Base-by-base conservation (phyloP, 2,329 filamentous ascomycete genomes). In the Aspergillaceae sp. region DNA sequence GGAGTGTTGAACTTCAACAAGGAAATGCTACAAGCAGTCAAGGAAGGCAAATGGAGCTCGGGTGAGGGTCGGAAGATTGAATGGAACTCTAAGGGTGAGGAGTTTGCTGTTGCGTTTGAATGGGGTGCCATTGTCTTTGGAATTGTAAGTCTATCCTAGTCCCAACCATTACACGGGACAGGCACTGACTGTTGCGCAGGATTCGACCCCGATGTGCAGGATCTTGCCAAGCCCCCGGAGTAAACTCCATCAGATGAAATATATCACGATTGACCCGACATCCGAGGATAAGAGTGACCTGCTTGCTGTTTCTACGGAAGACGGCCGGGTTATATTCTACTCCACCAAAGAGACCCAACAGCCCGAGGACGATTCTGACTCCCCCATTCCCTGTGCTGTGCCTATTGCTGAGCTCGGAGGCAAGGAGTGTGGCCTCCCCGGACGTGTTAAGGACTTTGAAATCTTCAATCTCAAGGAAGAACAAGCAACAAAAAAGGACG, bases 71-170 rank as follows among this genome's bases (percentile, higher is more conserved):
- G 86, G 45, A 80, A 77, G 55, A 87, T 97, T 11, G 76, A 82
- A 1, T 98, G 92, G 91, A 83, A 87, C 48, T 71, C 75, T 5
- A 77, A 77, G 5, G 82, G 81, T 37, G 86, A 92, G 49, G 87
- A 94, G 60, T 98, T 92, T 58, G 86, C 86, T 0, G 86, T 98
- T 3, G 84, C 78, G 0, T 97, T 97, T 61, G 91, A 97, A 63
- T 77, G 87, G 54, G 89, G 92, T 41, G 78, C 84, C 5, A 76
- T 92, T 29, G 79, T 94, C 0, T 97, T 92, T 62, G 88, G 87
- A 51, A 86, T 92, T 74, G 74, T 75, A 65, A 63, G 69, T 63
- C 30, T 32, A 35, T 26, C 29, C 30, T 36, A 19, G 19, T 19
- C 38, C 8, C n/a, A 29, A 28, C n/a, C 9, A 9, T 5, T 4